Percentiles rank a stretch among this genome's conserved stretches.
These are phyloP conservation scores for Hysterium pulicare DNA, from an alignment of 2,329 filamentous ascomycete genomes.

Conservation along the genomic window DNA sequence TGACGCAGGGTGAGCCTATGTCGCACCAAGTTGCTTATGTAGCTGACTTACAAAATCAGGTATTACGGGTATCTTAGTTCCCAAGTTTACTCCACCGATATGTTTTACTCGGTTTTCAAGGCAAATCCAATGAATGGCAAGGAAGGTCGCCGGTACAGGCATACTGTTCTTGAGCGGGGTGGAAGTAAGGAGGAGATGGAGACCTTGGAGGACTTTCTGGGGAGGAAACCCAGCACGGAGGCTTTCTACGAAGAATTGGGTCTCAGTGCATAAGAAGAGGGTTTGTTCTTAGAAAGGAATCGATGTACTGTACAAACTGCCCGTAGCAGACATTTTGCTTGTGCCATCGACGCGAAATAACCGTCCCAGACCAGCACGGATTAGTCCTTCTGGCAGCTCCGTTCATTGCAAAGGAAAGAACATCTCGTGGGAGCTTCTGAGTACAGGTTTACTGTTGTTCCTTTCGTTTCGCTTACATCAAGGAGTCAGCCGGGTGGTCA, in stretches of 20 bases:
- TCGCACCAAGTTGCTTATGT: too few relatives aligned
- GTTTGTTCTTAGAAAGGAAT: too few relatives aligned
- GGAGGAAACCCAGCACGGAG: slow-evolving; percentile 71
- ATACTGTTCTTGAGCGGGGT: slow-evolving; percentile 73
- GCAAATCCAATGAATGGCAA: slow-evolving; percentile 72
- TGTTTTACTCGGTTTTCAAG: slow-evolving; percentile 81
- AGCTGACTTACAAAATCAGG: slow-evolving; percentile 12
- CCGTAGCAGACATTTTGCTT: too few relatives aligned
- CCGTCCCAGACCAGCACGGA: too few relatives aligned
- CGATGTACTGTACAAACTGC: too few relatives aligned
- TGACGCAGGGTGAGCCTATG: slow-evolving; percentile 64
- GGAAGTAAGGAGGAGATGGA: slow-evolving; percentile 79
- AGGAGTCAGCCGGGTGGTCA: too few relatives aligned
- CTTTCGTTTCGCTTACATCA: too few relatives aligned
- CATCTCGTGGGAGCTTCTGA: too few relatives aligned
- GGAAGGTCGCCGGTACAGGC: slow-evolving; percentile 71
- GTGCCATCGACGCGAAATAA: neutral
- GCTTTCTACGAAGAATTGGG: slow-evolving; percentile 79
- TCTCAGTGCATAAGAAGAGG: slow-evolving; percentile 14
- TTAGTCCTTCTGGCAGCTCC: too few relatives aligned
- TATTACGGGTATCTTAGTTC: slow-evolving; percentile 68
- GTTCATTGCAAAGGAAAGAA: too few relatives aligned
- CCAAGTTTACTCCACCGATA: slow-evolving; percentile 78
- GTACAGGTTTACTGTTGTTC: too few relatives aligned
- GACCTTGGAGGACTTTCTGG: slow-evolving; percentile 73